Evolutionary conservation across 805 yeast species (phyloP).

Genomic region (Lipomyces spencermartinsiae): DNA sequence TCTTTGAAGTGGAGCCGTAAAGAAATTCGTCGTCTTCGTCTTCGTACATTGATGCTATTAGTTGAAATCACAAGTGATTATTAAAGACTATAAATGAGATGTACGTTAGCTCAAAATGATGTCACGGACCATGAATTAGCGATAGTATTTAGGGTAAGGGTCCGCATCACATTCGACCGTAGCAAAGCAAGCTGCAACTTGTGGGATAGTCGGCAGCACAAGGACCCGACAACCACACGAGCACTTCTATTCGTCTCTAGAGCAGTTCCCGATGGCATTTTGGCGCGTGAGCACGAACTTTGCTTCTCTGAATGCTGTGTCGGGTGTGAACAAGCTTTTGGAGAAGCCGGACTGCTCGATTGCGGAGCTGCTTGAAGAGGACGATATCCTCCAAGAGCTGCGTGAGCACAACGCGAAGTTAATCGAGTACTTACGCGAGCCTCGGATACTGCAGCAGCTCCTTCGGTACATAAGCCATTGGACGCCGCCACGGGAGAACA

Average conservation of each 20-base stretch:
- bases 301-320: slow-evolving; percentile 54
- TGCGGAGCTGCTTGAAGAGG: slow-evolving; percentile 70
- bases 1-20: slow-evolving; percentile 56
- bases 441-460: slow-evolving; percentile 70
- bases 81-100: neutral
- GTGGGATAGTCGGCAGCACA: neutral
- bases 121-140: neutral
- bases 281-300: slow-evolving; percentile 61
- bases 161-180: neutral
- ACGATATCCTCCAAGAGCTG: slow-evolving; percentile 74
- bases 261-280: slow-evolving; percentile 51
- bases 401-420: slow-evolving; percentile 75
- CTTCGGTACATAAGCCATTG: slow-evolving; percentile 61
- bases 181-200: neutral
- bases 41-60: slow-evolving; percentile 36
- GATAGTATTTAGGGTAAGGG: neutral
- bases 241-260: neutral
- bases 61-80: neutral
- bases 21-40: slow-evolving; percentile 76
- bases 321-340: slow-evolving; percentile 45
- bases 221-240: neutral
- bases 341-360: slow-evolving; percentile 54
- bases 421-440: slow-evolving; percentile 78
- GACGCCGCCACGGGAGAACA: slow-evolving; percentile 24
- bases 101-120: neutral